Conservation (phyloP, 805 yeast species). For the Sugiyamaella mastotermitis region DNA sequence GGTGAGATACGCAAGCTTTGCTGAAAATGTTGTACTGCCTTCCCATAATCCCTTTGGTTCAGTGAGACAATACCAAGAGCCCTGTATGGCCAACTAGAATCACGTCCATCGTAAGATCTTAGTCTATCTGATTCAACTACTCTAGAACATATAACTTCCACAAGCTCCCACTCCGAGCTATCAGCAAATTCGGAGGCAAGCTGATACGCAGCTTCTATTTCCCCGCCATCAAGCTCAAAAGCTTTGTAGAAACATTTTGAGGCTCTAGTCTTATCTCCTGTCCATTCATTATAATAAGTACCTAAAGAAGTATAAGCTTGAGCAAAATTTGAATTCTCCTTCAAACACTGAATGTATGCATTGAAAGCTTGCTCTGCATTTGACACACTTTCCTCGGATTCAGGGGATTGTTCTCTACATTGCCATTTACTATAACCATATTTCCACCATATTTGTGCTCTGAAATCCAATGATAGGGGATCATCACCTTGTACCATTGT, state of each 20-base stretch:
- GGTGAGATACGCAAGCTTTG: slow-evolving; percentile 67
- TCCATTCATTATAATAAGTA: slow-evolving; percentile 53
- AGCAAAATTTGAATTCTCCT: slow-evolving; percentile 58
- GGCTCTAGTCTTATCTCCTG: slow-evolving; percentile 59
- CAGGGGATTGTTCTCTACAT: slow-evolving; percentile 17
- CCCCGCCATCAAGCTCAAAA: slow-evolving; percentile 76
- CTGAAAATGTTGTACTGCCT: slow-evolving; percentile 87
- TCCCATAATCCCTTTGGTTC: slow-evolving; percentile 62
- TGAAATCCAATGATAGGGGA: slow-evolving; percentile 44
- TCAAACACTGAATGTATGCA: slow-evolving; percentile 50
- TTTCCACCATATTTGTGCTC: slow-evolving; percentile 66
- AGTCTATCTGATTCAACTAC: slow-evolving; percentile 61
- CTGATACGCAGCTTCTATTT: slow-evolving; percentile 65
- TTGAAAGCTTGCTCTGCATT: slow-evolving; percentile 41
- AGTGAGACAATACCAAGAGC: slow-evolving; percentile 75
- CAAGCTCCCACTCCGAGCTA: slow-evolving; percentile 75
- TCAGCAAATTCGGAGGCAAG: slow-evolving; percentile 66
- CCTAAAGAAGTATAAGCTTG: slow-evolving; percentile 83
- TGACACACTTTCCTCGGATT: not conserved
- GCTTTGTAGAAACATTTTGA: slow-evolving; percentile 85
- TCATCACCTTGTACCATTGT: slow-evolving; percentile 43
- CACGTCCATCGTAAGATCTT: slow-evolving; percentile 9
- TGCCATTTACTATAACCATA: slow-evolving; percentile 58
- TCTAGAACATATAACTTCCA: slow-evolving; percentile 63
- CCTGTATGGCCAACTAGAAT: slow-evolving; percentile 72